These are phyloP conservation scores for Erodium texanum DNA, from an alignment of 441 rosid species.

Conservation along the genomic window DNA sequence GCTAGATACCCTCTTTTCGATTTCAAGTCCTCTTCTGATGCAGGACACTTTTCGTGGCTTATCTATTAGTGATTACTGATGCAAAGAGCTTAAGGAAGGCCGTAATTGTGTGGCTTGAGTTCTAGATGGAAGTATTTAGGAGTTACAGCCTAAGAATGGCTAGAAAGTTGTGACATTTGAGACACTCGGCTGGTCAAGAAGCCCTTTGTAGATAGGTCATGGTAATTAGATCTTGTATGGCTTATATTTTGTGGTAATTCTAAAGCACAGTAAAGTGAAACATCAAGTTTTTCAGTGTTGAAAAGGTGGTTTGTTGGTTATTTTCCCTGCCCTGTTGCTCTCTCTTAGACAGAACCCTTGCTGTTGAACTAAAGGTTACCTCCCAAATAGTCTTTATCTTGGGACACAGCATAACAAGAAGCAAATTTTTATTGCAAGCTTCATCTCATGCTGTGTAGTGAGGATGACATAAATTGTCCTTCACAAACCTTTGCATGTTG, in stretches of 20 bases:
- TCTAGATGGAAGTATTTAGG: not conserved
- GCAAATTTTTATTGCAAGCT: not conserved
- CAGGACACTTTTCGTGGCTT: too few species aligned
- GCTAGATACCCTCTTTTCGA: too few species aligned
- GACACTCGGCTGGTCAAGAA: not conserved
- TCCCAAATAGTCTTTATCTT: not conserved
- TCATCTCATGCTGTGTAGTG: not conserved
- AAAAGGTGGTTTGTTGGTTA: not conserved
- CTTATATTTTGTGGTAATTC: not conserved
- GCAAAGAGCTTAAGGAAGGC: too few species aligned
- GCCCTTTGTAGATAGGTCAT: not conserved
- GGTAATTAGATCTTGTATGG: not conserved
- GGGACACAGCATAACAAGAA: not conserved
- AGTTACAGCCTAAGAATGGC: not conserved
- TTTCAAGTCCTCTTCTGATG: too few species aligned
- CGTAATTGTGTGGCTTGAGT: not conserved
- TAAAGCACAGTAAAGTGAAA: not conserved
- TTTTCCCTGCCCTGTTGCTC: not conserved
- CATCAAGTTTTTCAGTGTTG: not conserved
- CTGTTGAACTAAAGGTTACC: not conserved
- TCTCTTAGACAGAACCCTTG: not conserved
- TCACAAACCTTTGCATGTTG: too few species aligned
- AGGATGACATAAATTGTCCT: not conserved
- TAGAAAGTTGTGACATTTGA: not conserved
- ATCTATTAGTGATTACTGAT: too few species aligned